Evolutionary conservation across 2,329 filamentous ascomycete genomes (phyloP).

Genomic region (Aspergillus sp.): DNA sequence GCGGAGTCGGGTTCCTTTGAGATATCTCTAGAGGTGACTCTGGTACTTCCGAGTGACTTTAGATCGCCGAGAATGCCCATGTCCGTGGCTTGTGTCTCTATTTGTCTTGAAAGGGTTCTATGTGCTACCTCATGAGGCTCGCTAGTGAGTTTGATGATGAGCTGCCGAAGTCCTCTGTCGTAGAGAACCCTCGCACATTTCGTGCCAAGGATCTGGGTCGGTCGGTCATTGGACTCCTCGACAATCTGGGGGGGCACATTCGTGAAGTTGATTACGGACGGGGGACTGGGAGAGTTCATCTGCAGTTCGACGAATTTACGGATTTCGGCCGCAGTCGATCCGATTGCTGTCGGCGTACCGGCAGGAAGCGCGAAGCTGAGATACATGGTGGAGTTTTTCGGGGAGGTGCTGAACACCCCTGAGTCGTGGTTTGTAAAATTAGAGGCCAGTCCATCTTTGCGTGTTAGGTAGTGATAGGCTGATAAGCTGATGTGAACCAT

Average conservation of each 20-base stretch:
- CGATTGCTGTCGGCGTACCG: neutral
- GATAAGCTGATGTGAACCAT: too few relatives aligned
- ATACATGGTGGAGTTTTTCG: too few relatives aligned
- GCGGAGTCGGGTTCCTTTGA: conserved; percentile 1
- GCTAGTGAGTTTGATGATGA: neutral
- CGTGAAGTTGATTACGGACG: neutral
- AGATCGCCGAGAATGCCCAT: neutral
- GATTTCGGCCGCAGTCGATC: neutral
- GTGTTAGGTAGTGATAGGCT: too few relatives aligned
- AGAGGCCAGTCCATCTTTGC: too few relatives aligned
- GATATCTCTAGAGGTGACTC: neutral
- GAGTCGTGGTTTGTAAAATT: too few relatives aligned
- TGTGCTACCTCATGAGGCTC: neutral
- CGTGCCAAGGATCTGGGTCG: neutral
- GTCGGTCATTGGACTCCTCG: neutral
- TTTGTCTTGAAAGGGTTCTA: neutral
- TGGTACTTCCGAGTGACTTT: neutral
- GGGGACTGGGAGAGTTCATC: neutral
- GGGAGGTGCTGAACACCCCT: too few relatives aligned
- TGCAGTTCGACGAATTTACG: neutral
- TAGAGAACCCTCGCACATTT: neutral
- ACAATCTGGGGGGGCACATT: neutral
- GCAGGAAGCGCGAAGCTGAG: neutral
- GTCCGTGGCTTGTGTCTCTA: neutral
- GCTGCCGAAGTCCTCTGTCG: neutral